Conservation (phyloP, 495 filamentous ascomycete genomes). For the Penicillium psychrofluorescens region DNA sequence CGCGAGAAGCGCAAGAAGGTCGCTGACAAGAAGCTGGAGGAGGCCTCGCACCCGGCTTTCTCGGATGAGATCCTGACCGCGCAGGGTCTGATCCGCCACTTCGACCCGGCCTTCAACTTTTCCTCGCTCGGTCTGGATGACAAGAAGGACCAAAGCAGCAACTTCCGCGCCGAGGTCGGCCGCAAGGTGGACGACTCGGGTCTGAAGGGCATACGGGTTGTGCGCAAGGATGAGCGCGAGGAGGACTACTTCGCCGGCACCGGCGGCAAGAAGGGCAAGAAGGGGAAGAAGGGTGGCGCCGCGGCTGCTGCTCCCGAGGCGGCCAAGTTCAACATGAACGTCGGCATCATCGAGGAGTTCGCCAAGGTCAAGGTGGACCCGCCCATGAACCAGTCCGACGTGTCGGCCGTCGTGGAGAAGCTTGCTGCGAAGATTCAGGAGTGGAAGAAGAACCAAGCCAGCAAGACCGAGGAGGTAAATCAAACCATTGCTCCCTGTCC, state of each 20-base stretch:
- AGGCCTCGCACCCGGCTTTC: conserved; percentile 84
- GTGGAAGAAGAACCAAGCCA: conserved; percentile 87
- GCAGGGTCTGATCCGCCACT: conserved; percentile 78
- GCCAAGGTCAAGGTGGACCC: conserved; percentile 74
- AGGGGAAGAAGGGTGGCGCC: conserved; percentile 67
- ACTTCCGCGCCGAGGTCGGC: conserved; percentile 68
- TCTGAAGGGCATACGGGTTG: conserved; percentile 69
- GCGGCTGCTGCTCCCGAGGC: conserved; percentile 30
- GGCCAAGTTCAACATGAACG: conserved; percentile 76
- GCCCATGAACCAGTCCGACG: conserved; percentile 76
- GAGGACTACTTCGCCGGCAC: conserved; percentile 80
- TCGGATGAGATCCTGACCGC: conserved; percentile 83
- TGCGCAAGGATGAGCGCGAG: conserved; percentile 76
- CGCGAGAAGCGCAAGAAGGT: conserved; percentile 72
- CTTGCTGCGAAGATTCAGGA: conserved; percentile 83
- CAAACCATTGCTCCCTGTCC: conserved; percentile 1
- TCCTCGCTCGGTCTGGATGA: conserved; percentile 45
- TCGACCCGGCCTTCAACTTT: conserved; percentile 72
- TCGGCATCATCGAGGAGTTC: conserved; percentile 86
- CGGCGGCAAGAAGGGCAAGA: conserved; percentile 85
- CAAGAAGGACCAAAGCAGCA: conserved; percentile 60
- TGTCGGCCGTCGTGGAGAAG: conserved; percentile 73
- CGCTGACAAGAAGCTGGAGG: conserved; percentile 77
- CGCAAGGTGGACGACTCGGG: conserved; percentile 73
- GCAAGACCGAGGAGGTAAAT: conserved; percentile 87